Conservation (phyloP, 345 rosid species). For the Pelargonium nanum region DNA sequence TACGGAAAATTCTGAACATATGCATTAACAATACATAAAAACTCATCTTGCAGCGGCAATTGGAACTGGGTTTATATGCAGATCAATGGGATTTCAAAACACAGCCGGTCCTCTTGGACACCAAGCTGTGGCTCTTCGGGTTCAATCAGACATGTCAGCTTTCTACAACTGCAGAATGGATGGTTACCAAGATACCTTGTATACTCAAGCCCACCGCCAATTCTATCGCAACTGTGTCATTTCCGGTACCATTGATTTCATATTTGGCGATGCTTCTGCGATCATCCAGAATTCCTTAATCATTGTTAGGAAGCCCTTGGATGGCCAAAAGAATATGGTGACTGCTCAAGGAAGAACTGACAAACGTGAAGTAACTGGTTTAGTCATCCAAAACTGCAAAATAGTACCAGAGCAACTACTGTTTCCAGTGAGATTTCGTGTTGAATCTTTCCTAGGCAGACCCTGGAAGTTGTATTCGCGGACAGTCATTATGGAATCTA, state of each 20-base stretch:
- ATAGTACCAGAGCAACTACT: conserved; percentile 44
- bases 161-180: conserved; percentile 51
- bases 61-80: conserved; percentile 33
- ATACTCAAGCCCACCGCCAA: conserved; percentile 37
- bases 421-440: conserved; percentile 16
- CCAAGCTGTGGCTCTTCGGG: conserved; percentile 50
- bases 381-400: conserved; percentile 50
- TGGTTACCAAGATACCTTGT: conserved; percentile 44
- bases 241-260: conserved; percentile 51
- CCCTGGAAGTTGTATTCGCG: conserved; percentile 44
- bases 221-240: conserved; percentile 47
- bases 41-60: conserved; percentile 23
- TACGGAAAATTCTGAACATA: neutral
- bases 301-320: conserved; percentile 36
- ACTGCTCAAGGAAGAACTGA: conserved; percentile 34
- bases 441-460: conserved; percentile 38
- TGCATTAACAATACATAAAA: neutral
- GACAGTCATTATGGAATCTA: conserved; percentile 41
- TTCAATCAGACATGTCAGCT: conserved; percentile 31
- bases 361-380: conserved; percentile 20
- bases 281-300: conserved; percentile 43
- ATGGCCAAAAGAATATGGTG: conserved; percentile 34
- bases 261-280: conserved; percentile 31
- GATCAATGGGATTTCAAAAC: conserved; percentile 46
- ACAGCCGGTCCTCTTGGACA: conserved; percentile 42